phyloP scores from a whole-genome alignment of 2,329 filamentous ascomycete species.

The Xylariaceae sp. region DNA sequence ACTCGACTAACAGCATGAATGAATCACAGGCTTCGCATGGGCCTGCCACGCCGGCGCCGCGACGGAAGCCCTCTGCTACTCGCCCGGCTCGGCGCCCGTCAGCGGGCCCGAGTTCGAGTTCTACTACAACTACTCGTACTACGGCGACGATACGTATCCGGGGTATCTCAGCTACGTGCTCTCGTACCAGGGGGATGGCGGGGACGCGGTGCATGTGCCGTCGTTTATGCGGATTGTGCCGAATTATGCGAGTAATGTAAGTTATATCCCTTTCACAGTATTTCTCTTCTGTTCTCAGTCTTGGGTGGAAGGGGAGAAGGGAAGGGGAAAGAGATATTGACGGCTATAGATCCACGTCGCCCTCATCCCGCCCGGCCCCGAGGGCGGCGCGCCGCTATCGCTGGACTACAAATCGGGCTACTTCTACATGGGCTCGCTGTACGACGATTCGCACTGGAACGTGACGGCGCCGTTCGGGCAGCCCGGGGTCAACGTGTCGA shows the following conservation, averaged over 20 bases:
- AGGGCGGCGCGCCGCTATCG: conserved; percentile 6
- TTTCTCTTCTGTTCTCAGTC: neutral
- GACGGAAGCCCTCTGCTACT: conserved; percentile 14
- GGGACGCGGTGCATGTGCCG: conserved; percentile 1
- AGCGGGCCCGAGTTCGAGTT: conserved; percentile 14
- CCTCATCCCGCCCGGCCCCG: conserved; percentile 5
- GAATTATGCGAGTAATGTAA: conserved; percentile 16
- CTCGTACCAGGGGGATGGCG: conserved; percentile 2
- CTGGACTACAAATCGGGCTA: conserved; percentile 8
- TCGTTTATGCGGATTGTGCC: conserved; percentile 12
- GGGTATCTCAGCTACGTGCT: conserved; percentile 13
- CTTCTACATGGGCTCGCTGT: conserved; percentile 11
- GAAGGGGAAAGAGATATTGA: neutral
- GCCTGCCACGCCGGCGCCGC: conserved; percentile 14
- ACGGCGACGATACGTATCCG: neutral
- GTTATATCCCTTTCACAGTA: neutral
- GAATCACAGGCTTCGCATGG: conserved; percentile 10
- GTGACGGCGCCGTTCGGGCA: neutral
- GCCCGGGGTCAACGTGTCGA: neutral
- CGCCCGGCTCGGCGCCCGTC: neutral
- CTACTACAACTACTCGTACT: conserved; percentile 18
- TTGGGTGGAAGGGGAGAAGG: neutral
- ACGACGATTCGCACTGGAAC: conserved; percentile 14
- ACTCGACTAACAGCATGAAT: neutral
- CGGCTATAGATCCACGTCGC: conserved; percentile 5